phyloP scores from a whole-genome alignment of 2,329 filamentous ascomycete genomes.

The Aspergillus fructus region DNA sequence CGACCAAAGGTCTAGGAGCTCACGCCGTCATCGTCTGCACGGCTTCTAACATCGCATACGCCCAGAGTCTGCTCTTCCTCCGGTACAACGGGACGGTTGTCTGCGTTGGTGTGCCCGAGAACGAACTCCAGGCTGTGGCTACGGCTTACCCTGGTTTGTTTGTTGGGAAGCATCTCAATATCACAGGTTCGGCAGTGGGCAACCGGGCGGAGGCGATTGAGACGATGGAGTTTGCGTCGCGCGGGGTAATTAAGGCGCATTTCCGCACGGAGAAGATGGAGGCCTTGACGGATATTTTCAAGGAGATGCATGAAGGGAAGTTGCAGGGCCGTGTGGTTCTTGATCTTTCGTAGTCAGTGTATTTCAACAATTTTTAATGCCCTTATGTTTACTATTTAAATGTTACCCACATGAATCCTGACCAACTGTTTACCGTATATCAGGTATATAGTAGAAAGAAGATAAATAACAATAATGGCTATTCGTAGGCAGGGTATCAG shows the following conservation, averaged over 20 bases:
- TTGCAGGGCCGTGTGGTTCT: conserved; percentile 51
- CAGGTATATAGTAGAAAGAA: neutral
- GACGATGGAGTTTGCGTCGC: conserved; percentile 48
- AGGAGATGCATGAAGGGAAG: conserved; percentile 45
- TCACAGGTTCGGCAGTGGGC: conserved; percentile 53
- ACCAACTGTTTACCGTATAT: neutral
- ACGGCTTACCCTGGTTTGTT: conserved; percentile 45
- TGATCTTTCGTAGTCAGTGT: conserved; percentile 34
- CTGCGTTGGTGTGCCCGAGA: conserved; percentile 54
- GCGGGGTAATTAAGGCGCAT: conserved; percentile 49
- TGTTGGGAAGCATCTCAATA: conserved; percentile 44
- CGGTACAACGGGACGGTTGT: conserved; percentile 52
- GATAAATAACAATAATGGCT: neutral
- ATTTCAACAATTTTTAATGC: neutral
- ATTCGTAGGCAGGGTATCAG: neutral
- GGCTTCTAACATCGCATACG: conserved; percentile 51
- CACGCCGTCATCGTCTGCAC: conserved; percentile 61
- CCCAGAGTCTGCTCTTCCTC: conserved; percentile 49
- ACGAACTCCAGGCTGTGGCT: conserved; percentile 45
- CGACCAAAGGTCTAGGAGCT: conserved; percentile 60
- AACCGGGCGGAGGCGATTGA: conserved; percentile 53
- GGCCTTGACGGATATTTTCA: conserved; percentile 46
- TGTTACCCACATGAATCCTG: neutral
- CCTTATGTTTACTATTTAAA: neutral
- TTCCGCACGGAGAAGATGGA: conserved; percentile 49